These are phyloP conservation scores for Middelhovenomyces tepae DNA, from an alignment of 805 yeast genomes.

Conservation along the genomic window DNA sequence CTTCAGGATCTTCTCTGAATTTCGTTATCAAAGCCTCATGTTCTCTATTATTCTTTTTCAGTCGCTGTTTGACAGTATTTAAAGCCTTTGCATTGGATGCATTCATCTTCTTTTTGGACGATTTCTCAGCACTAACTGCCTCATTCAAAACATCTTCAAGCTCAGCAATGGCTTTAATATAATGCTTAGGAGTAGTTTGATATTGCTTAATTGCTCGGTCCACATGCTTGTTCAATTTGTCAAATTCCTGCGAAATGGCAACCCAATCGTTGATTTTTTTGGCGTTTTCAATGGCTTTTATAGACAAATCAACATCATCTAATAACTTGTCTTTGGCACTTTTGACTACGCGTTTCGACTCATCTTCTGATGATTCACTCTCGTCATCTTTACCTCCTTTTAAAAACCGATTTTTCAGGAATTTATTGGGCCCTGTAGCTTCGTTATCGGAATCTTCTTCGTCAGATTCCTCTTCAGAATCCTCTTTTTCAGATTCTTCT, in stretches of 20 bases:
- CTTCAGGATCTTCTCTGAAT: conserved; percentile 62
- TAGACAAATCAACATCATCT: conserved; percentile 69
- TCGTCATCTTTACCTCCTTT: conserved; percentile 39
- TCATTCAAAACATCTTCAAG: conserved; percentile 61
- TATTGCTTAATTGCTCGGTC: conserved; percentile 71
- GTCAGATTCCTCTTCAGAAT: conserved; percentile 36
- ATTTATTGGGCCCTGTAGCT: conserved; percentile 27
- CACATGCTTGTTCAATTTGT: conserved; percentile 58
- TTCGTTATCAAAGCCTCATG: conserved; percentile 48
- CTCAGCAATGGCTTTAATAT: conserved; percentile 57
- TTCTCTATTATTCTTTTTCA: conserved; percentile 70
- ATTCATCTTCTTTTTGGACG: conserved; percentile 60
- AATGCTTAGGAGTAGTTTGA: conserved; percentile 60
- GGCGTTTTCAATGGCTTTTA: conserved; percentile 60
- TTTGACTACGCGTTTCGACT: conserved; percentile 77
- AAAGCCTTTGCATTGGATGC: conserved; percentile 78
- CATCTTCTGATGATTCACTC: conserved; percentile 39
- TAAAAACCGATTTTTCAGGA: conserved; percentile 27
- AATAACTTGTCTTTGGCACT: conserved; percentile 87
- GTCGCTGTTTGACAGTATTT: conserved; percentile 81
- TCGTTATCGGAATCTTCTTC: conserved; percentile 31
- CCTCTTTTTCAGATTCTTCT: conserved; percentile 35
- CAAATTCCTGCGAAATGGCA: conserved; percentile 62
- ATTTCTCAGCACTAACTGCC: conserved; percentile 43
- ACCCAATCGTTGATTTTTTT: conserved; percentile 74